A percentile compares a stretch with the other conserved stretches of the same genome.
Conservation (phyloP, 306 rosid genomes). For the Castanea crenata region DNA sequence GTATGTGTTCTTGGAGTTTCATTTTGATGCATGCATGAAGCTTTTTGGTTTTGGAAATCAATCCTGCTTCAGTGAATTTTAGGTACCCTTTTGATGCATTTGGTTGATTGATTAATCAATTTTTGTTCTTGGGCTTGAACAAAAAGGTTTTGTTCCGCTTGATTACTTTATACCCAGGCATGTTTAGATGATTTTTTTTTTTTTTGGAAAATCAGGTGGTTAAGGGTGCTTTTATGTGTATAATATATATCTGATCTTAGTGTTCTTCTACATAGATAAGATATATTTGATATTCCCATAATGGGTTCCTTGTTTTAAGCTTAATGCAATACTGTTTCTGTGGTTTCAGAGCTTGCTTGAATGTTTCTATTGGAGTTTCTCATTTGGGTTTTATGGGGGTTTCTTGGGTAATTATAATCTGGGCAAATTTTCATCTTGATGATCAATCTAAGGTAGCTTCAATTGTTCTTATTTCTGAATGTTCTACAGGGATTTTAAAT, state of each 20-base stretch:
- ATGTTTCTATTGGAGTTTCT: background rate
- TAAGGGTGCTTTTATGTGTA: conserved; percentile 6
- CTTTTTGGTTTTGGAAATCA: background rate
- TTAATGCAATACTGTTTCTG: conserved; percentile 7
- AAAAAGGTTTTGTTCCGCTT: conserved; percentile 7
- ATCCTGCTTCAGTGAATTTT: conserved; percentile 1
- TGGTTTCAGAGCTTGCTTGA: conserved; percentile 13
- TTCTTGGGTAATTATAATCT: background rate
- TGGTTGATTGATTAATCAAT: conserved; percentile 16
- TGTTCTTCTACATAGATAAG: conserved; percentile 5
- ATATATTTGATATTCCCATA: background rate
- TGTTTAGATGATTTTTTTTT: conserved; percentile 17
- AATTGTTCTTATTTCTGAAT: background rate
- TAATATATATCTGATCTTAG: conserved; percentile 6
- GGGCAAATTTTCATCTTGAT: conserved; percentile 20
- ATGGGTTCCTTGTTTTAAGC: conserved; percentile 12
- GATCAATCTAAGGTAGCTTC: background rate
- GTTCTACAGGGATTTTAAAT: background rate
- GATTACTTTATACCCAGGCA: conserved; percentile 2
- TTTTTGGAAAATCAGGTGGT: background rate
- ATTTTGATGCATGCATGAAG: conserved; percentile 21
- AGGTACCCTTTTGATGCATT: conserved; percentile 33
- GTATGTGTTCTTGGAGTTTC: conserved; percentile 18
- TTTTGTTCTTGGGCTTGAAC: conserved; percentile 14
- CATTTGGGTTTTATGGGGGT: background rate